These are phyloP conservation scores for Sedum album DNA, from an alignment of 164 flowering plant species.

Conservation along the genomic window DNA sequence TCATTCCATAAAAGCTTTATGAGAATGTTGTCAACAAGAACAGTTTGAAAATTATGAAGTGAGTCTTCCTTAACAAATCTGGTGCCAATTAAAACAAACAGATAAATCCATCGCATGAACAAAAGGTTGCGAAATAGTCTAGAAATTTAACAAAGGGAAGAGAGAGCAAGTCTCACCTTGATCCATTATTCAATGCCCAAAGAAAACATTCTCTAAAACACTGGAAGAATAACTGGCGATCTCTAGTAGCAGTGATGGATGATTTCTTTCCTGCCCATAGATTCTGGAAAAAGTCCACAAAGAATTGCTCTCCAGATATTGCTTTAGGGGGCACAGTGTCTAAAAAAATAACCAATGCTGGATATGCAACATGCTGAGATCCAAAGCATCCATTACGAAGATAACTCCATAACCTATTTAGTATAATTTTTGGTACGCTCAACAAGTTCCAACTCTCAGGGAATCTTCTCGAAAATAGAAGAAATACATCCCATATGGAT, in stretches of 20 bases:
- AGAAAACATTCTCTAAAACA: conserved; percentile 74
- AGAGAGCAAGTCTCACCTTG: conserved; percentile 43
- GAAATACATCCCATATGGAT: conserved; percentile 79
- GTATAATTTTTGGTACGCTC: conserved; percentile 52
- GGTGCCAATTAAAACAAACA: conserved; percentile 17
- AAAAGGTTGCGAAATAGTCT: not conserved
- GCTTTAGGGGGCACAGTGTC: conserved; percentile 52
- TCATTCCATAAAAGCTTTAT: conserved; percentile 71
- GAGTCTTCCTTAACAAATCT: conserved; percentile 49
- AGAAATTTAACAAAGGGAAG: not conserved
- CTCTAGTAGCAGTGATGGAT: conserved; percentile 32
- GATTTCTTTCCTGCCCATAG: conserved; percentile 76
- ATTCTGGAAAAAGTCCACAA: conserved; percentile 57
- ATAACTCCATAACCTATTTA: conserved; percentile 68
- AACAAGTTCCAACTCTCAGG: conserved; percentile 62
- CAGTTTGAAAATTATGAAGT: conserved; percentile 27
- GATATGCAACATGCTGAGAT: conserved; percentile 81
- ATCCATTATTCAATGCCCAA: conserved; percentile 60
- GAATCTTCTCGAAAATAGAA: conserved; percentile 57
- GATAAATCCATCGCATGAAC: not conserved
- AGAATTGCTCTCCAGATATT: conserved; percentile 46
- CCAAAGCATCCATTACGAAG: conserved; percentile 92
- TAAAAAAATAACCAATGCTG: conserved; percentile 52
- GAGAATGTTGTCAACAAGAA: conserved; percentile 47
- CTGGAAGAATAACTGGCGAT: conserved; percentile 45